phyloP scores from a whole-genome alignment of 2,329 filamentous ascomycete genomes.

The Setomelanomma holmii region DNA sequence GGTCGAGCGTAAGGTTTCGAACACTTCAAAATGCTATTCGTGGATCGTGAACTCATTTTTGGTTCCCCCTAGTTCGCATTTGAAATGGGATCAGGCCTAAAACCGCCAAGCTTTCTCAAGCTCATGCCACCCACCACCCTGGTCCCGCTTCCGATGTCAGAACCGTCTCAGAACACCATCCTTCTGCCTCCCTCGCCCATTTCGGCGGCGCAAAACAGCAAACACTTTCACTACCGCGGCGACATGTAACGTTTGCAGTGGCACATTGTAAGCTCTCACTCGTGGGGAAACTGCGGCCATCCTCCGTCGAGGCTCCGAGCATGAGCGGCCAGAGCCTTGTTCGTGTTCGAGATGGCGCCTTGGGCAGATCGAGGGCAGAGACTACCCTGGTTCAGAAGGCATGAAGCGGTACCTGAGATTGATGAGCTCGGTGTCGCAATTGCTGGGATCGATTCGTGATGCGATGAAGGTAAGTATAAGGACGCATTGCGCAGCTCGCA shows the following conservation, averaged over 20 bases:
- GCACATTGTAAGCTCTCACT: constrained; percentile 13
- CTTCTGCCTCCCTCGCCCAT: constrained; percentile 4
- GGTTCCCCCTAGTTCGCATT: too few relatives aligned
- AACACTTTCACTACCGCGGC: constrained; percentile 13
- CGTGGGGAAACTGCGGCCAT: constrained; percentile 15
- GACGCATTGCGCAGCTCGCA: constrained; percentile 10
- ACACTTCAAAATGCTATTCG: too few relatives aligned
- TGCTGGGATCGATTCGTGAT: not conserved
- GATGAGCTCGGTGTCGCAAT: constrained; percentile 2
- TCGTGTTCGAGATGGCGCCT: constrained; percentile 17
- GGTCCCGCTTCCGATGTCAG: constrained; percentile 23
- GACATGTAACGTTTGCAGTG: constrained; percentile 20
- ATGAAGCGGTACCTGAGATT: constrained; percentile 15
- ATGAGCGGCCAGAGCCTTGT: constrained; percentile 17
- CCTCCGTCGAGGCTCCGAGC: constrained; percentile 6
- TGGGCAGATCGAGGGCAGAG: constrained; percentile 7
- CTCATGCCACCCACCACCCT: constrained; percentile 16
- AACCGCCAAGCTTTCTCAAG: constrained; percentile 29
- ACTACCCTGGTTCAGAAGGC: constrained; percentile 7
- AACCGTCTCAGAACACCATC: constrained; percentile 26
- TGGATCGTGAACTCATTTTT: too few relatives aligned
- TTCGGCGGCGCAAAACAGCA: not conserved
- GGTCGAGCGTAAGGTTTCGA: too few relatives aligned
- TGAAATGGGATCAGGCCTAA: too few relatives aligned
- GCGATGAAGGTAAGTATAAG: constrained; percentile 11